These are phyloP conservation scores for Microbotryum lychnidis-dioicae DNA, from an alignment of 1,284 basidiomycete genomes.

Conservation along the genomic window DNA sequence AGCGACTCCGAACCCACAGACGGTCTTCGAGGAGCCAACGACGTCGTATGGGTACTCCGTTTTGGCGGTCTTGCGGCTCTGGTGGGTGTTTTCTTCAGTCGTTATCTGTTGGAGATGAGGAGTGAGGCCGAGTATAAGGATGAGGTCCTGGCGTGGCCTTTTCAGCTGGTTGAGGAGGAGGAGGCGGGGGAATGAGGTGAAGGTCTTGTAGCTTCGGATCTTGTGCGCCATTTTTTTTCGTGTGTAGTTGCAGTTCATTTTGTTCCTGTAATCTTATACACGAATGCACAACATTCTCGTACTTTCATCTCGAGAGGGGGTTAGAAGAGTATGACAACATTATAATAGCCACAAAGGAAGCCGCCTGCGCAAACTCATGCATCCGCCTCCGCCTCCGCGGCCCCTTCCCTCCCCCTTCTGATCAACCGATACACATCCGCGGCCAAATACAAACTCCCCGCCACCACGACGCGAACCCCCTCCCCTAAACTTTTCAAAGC, in stretches of 20 bases:
- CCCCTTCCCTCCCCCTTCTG: background rate
- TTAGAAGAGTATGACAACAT: too few species aligned
- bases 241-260: too few species aligned
- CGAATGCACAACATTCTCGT: too few species aligned
- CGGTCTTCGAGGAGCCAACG: constrained; percentile 12
- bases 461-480: constrained; percentile 55
- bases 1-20: background rate
- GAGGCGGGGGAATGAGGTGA: background rate
- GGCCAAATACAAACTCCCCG: constrained; percentile 85
- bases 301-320: too few species aligned
- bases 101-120: constrained; percentile 32
- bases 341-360: too few species aligned
- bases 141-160: background rate
- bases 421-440: constrained; percentile 68
- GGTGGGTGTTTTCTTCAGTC: constrained; percentile 32
- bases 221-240: too few species aligned
- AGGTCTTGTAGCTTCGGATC: too few species aligned
- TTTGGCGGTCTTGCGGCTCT: constrained; percentile 39
- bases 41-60: constrained; percentile 41
- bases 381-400: too few species aligned
- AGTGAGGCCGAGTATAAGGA: background rate
- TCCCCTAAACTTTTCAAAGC: constrained; percentile 30
- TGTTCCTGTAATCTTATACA: too few species aligned
- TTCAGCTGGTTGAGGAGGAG: background rate
- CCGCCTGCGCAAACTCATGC: too few species aligned